phyloP scores from a whole-genome alignment of 2,329 filamentous ascomycete genomes.

The Sphaerostilbella broomeana region DNA sequence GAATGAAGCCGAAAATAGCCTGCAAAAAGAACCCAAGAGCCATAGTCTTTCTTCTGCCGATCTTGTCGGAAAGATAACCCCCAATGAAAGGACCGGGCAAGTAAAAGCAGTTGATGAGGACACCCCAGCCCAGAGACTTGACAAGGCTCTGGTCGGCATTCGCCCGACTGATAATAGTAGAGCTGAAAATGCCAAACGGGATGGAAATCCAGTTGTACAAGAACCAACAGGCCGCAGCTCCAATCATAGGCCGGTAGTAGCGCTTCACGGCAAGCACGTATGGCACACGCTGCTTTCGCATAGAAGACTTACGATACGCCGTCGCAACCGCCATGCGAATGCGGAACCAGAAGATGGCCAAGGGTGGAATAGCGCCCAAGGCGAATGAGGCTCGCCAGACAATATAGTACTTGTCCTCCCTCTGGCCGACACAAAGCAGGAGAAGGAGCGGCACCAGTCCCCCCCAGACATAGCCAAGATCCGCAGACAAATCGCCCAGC shows the following conservation, averaged over 20 bases:
- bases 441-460: conserved; percentile 44
- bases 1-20: conserved; percentile 41
- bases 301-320: conserved; percentile 40
- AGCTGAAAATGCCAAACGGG: conserved; percentile 49
- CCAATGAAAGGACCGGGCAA: conserved; percentile 42
- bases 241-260: conserved; percentile 44
- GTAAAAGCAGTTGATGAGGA: conserved; percentile 45
- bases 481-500: conserved; percentile 43
- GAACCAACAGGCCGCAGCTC: conserved; percentile 44
- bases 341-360: conserved; percentile 47
- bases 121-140: conserved; percentile 38
- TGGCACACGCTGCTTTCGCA: conserved; percentile 38
- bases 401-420: conserved; percentile 32
- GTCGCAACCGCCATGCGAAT: conserved; percentile 45
- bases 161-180: conserved; percentile 41
- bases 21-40: conserved; percentile 41
- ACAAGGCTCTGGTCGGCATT: conserved; percentile 35
- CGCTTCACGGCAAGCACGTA: conserved; percentile 41
- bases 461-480: conserved; percentile 45
- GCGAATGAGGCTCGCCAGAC: conserved; percentile 47
- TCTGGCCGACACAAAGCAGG: conserved; percentile 41
- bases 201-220: conserved; percentile 49
- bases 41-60: conserved; percentile 45
- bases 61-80: conserved; percentile 41
- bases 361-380: conserved; percentile 42